Base-by-base conservation (phyloP, 495 filamentous ascomycete species). In the Hypoxylon rickii region DNA sequence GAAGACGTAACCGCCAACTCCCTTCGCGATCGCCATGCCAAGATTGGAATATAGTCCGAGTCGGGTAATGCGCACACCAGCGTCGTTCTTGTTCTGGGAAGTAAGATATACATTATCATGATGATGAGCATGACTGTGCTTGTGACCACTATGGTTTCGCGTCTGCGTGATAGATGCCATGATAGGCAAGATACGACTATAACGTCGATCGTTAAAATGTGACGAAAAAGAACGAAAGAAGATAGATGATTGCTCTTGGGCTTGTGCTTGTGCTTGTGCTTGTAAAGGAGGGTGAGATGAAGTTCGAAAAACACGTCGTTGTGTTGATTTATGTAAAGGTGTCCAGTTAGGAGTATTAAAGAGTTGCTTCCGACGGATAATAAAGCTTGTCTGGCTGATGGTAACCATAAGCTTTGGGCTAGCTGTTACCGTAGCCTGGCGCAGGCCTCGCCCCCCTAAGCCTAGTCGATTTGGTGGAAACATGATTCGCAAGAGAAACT, bases 41-140 rank as follows among this genome's bases (percentile, higher is more conserved):
- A 97, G 81, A 67, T 98, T 98, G 49, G 92, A 90, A 63, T 88
- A 86, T 29, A 98, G 82, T 6, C 94, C 94, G 64, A 97, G 86
- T 44, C 93, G 83, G 21, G 94, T 98, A 50, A 98, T 98, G 44
- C 90, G 86, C 52, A 98, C 94, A 50, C 91, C 94, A 15, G 94
- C 89, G 73, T 98, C 95, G 36, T 87, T 84, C 71, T 90, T 96
- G 75, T 98, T 92, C 26, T 78, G 79, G 1, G 92, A 96, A 3
- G 85, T 89, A 20, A 98, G 81, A 70, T 93, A 97, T 21, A 86
- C 84, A 78, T 92, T 96, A 74, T 94, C 89, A 68, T 90, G 86
- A 63, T 89, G 89, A 71, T 89, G 85, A 68, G 89, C 85, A 55
- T 80, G 78, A 41, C 74, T 68, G 55, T 80, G 80, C 10, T 69